Conservation (phyloP, 148 eudicot genomes). For the Rhododendron henanense region DNA sequence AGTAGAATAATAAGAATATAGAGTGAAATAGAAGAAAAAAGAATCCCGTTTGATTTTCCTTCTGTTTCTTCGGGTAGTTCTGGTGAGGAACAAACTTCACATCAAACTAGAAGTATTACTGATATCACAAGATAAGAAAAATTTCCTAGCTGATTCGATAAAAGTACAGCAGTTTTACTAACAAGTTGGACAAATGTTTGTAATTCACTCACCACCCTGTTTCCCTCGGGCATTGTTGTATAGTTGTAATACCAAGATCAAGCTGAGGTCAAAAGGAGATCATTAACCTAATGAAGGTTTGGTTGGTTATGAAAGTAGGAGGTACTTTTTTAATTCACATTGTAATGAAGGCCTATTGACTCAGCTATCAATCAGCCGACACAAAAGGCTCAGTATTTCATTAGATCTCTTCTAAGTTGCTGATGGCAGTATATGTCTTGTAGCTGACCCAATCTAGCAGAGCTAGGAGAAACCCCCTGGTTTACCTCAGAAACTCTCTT, state of each 20-base stretch:
- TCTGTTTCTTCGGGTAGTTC: neutral
- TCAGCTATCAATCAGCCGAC: neutral
- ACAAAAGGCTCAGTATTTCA: constrained; percentile 3
- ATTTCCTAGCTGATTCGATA: neutral
- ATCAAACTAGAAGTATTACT: neutral
- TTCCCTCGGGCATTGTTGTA: neutral
- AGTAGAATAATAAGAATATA: constrained; percentile 13
- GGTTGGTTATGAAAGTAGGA: neutral
- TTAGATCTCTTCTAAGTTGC: neutral
- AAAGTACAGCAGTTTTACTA: neutral
- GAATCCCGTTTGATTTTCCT: neutral
- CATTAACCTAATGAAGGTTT: neutral
- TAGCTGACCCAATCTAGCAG: neutral
- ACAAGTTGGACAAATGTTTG: neutral
- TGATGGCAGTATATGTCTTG: neutral
- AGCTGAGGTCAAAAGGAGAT: neutral
- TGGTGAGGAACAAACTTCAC: neutral
- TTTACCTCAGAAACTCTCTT: neutral
- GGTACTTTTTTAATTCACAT: neutral
- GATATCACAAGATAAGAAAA: neutral
- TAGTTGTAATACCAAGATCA: neutral
- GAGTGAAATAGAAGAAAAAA: neutral
- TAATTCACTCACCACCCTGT: neutral
- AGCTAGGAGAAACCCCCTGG: neutral
- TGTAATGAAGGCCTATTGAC: neutral